Conservation (phyloP, 83 land plant species). For the Picea abies region DNA sequence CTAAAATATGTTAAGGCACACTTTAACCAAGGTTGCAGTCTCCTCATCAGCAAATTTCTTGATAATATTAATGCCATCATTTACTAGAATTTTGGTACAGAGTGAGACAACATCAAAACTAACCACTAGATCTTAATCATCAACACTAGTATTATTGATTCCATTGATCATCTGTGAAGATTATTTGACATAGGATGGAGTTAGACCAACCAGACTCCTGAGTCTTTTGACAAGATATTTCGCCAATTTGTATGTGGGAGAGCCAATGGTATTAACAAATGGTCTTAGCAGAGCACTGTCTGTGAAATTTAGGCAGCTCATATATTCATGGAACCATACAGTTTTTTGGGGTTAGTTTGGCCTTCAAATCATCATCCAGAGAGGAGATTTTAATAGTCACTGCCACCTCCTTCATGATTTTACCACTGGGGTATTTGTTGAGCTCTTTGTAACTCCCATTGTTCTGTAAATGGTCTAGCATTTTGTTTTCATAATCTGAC, state of each 20-base stretch:
- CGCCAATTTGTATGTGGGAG: background rate
- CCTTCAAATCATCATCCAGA: background rate
- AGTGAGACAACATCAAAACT: background rate
- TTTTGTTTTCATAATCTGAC: too few species aligned
- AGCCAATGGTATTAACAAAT: background rate
- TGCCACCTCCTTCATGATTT: background rate
- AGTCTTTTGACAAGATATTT: background rate
- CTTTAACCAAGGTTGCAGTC: background rate
- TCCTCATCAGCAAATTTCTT: background rate
- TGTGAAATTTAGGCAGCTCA: background rate
- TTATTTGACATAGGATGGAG: background rate
- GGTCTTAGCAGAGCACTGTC: background rate
- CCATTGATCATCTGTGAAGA: background rate
- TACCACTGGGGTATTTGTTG: background rate
- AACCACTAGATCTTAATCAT: background rate
- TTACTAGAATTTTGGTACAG: background rate
- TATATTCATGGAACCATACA: background rate
- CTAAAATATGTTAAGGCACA: background rate
- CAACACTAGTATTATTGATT: background rate
- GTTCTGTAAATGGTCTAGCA: too few species aligned
- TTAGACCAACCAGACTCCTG: background rate
- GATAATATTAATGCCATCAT: background rate
- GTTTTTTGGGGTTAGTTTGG: background rate
- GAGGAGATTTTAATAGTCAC: background rate
- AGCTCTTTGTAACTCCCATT: background rate